Conservation (phyloP, 192 early-diverging fungal species). For the Borealophlyctis nickersoniae region DNA sequence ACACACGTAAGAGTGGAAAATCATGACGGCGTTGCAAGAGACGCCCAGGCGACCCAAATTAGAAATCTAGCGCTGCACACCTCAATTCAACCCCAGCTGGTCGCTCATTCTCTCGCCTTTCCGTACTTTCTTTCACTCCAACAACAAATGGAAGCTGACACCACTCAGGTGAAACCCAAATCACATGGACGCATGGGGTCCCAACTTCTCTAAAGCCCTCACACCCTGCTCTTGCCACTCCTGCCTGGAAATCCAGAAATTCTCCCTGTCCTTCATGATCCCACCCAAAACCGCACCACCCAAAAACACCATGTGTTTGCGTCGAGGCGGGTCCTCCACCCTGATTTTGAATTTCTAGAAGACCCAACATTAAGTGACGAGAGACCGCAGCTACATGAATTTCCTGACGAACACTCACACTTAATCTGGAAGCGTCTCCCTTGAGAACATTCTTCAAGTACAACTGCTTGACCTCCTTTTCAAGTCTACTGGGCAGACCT, state of each 20-base stretch:
- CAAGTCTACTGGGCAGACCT: slow-evolving; percentile 91
- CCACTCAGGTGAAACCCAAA: too few relatives aligned
- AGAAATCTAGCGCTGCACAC: too few relatives aligned
- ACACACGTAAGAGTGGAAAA: too few relatives aligned
- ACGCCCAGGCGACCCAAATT: too few relatives aligned
- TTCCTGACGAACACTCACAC: slow-evolving; percentile 68
- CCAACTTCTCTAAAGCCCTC: slow-evolving; percentile 60
- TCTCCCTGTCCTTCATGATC: slow-evolving; percentile 87
- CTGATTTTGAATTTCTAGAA: slow-evolving; percentile 92
- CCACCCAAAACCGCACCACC: slow-evolving; percentile 95
- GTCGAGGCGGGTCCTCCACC: slow-evolving; percentile 95
- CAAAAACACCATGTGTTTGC: slow-evolving; percentile 98
- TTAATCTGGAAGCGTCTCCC: slow-evolving; percentile 77
- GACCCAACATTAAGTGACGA: too few relatives aligned
- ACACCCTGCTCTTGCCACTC: slow-evolving; percentile 92
- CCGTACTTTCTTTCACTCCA: too few relatives aligned
- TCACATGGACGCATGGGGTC: too few relatives aligned
- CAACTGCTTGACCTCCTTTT: slow-evolving; percentile 97
- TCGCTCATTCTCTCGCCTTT: too few relatives aligned
- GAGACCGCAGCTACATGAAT: too few relatives aligned
- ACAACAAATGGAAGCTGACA: too few relatives aligned
- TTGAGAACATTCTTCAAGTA: slow-evolving; percentile 87
- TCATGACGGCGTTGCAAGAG: too few relatives aligned
- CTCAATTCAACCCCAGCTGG: too few relatives aligned
- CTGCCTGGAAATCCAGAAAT: slow-evolving; percentile 88